Base-by-base conservation (phyloP, 2,329 filamentous ascomycete species). In the Sarocladiaceae sp. region DNA sequence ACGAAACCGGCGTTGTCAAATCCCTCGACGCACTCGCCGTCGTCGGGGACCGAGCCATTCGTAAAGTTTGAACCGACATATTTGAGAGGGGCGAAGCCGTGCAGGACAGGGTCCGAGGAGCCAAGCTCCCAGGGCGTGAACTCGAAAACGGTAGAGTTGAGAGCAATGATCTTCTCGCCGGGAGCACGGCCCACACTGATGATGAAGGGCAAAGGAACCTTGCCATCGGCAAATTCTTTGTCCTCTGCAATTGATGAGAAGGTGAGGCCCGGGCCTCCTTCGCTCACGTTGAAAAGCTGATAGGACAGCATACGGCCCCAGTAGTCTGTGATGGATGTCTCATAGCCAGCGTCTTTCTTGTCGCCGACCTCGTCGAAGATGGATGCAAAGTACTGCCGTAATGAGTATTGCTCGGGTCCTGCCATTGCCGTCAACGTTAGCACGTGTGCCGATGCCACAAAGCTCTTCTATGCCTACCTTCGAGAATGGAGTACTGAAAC, bases 251-350 rank as follows among this genome's bases (percentile, higher is more conserved):
- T 69, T 3, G 87, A 93, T 3, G 88, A 94, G 68, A 83, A 95
- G 3, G 89, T 95, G 56, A 84, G 89, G 12, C 70, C 72, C 12
- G 83, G 79, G 0, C 87, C 89, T 31, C 89, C 90, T 48, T 85
- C 66, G 1, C 73, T 74, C 5, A 78, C 84, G 58, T 91, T 85
- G 58, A 95, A 76, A 39, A 95, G 75, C 65, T 95, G 89, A 64
- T 85, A 94, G 1, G 83, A 83, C n/a, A 95, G 73, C 37, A 86
- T 86, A 47, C 89, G 83, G 21, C 86, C 87, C 84, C 89, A 95
- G 62, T 88, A 88, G 66, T 96, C 90, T 0, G 90, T 95, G 46
- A 95, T 73, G 7, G 86, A 85, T 3, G 76, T 78, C 27, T 70
- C 58, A 50, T 62, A 71, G 16, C 66, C 67, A 7, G 64, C 64